Percentiles rank a stretch among this genome's conserved stretches.
Conservation (phyloP, 2,329 filamentous ascomycete species). For the Phaeophleospora eucalypticola region DNA sequence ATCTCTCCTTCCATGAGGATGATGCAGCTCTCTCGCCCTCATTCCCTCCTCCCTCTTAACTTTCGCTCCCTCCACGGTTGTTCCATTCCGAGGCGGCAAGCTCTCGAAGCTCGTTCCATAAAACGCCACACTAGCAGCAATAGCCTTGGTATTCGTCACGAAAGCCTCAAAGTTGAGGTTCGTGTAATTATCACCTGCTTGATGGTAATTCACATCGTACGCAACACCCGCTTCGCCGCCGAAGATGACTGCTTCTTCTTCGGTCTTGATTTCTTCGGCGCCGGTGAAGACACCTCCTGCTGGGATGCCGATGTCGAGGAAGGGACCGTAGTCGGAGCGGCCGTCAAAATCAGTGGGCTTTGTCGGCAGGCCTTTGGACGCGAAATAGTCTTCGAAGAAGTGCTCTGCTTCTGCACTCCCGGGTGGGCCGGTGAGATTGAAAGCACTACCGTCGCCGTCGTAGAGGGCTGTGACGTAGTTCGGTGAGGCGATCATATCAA, state of each 20-base stretch:
- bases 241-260: slow-evolving; percentile 61
- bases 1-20: slow-evolving; percentile 1
- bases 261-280: slow-evolving; percentile 71
- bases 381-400: slow-evolving; percentile 66
- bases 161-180: slow-evolving; percentile 54
- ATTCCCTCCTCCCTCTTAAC: too few relatives aligned
- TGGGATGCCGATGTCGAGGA: slow-evolving; percentile 63
- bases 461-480: slow-evolving; percentile 56
- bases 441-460: slow-evolving; percentile 55
- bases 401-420: slow-evolving; percentile 67
- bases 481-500: slow-evolving; percentile 66
- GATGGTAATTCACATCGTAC: slow-evolving; percentile 53
- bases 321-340: slow-evolving; percentile 74
- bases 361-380: slow-evolving; percentile 58
- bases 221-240: slow-evolving; percentile 63
- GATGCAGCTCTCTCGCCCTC: too few relatives aligned
- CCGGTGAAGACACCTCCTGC: slow-evolving; percentile 73
- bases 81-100: slow-evolving; percentile 38
- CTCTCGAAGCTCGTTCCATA: slow-evolving; percentile 62
- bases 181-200: slow-evolving; percentile 48
- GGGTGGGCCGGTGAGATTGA: slow-evolving; percentile 51
- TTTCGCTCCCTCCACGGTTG: background rate
- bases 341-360: slow-evolving; percentile 73
- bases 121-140: slow-evolving; percentile 67
- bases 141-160: slow-evolving; percentile 53